phyloP scores from a whole-genome alignment of 2,329 filamentous ascomycete species.

The Nemania sp. region DNA sequence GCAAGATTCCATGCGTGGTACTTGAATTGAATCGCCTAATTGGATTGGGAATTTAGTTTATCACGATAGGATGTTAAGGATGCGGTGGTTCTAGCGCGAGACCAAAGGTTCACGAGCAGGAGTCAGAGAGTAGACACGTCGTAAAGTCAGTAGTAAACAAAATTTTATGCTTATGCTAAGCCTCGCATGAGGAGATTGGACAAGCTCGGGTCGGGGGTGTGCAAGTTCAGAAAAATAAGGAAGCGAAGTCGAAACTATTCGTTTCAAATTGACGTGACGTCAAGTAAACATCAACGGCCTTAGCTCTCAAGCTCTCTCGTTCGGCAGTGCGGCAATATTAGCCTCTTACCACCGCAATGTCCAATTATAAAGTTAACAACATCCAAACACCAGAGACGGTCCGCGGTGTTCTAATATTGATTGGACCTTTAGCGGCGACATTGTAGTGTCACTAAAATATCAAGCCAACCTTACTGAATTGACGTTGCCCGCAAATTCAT shows the following conservation, averaged over 20 bases:
- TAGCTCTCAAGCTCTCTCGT: neutral
- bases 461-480: neutral
- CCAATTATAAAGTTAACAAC: neutral
- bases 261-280: conserved; percentile 26
- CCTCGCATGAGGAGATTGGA: neutral
- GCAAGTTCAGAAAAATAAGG: conserved; percentile 22
- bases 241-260: conserved; percentile 20
- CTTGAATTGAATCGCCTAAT: neutral
- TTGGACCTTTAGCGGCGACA: neutral
- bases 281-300: conserved; percentile 13
- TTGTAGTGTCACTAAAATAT: neutral
- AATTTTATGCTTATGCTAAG: no score
- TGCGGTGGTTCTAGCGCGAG: neutral
- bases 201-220: neutral
- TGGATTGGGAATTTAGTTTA: neutral
- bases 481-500: neutral
- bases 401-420: neutral
- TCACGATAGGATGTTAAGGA: neutral
- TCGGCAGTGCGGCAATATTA: conserved; percentile 5
- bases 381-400: neutral
- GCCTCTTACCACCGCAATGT: no score
- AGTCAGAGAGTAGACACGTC: conserved; percentile 3
- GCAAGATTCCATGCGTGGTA: conserved; percentile 11
- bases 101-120: neutral
- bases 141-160: neutral